Percentiles rank a stretch among this genome's conserved stretches.
Evolutionary conservation across 139 green algal species (phyloP).

Genomic region (Coelastrella sp.): DNA sequence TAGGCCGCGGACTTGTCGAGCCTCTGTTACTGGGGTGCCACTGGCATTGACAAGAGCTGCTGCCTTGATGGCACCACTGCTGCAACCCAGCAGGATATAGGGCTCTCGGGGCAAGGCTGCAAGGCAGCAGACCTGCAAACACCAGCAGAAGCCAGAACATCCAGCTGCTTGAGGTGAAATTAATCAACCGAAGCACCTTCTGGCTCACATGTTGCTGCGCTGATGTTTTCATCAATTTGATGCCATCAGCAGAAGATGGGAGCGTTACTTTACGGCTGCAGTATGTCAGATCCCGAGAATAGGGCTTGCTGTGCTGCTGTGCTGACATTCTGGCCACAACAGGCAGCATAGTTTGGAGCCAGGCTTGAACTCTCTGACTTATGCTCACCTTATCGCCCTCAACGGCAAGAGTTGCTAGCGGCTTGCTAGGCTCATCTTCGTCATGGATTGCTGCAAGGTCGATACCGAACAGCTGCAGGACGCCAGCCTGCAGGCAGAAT

Average conservation of each 20-base stretch:
- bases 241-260: too few relatives aligned
- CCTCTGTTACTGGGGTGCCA: slow-evolving; percentile 21
- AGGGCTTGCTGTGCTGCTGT: background rate
- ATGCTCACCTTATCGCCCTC: background rate
- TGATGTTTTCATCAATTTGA: background rate
- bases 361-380: background rate
- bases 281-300: background rate
- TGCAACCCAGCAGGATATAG: slow-evolving; percentile 65
- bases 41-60: slow-evolving; percentile 52
- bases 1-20: slow-evolving; percentile 28
- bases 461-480: slow-evolving; percentile 42
- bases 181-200: background rate
- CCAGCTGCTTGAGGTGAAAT: background rate
- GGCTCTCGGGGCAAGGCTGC: slow-evolving; percentile 51
- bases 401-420: background rate
- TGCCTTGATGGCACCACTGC: slow-evolving; percentile 54
- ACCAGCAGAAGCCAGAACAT: background rate
- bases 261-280: background rate
- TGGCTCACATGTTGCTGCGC: background rate
- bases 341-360: background rate
- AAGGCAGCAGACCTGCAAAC: slow-evolving; percentile 43
- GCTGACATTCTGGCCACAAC: background rate
- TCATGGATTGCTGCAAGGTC: slow-evolving; percentile 1
- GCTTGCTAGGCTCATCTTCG: background rate
- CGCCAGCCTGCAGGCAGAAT: slow-evolving; percentile 18